These are phyloP conservation scores for Pseudomicrostroma phylloplanum DNA, from an alignment of 1,284 basidiomycete species.

Conservation along the genomic window DNA sequence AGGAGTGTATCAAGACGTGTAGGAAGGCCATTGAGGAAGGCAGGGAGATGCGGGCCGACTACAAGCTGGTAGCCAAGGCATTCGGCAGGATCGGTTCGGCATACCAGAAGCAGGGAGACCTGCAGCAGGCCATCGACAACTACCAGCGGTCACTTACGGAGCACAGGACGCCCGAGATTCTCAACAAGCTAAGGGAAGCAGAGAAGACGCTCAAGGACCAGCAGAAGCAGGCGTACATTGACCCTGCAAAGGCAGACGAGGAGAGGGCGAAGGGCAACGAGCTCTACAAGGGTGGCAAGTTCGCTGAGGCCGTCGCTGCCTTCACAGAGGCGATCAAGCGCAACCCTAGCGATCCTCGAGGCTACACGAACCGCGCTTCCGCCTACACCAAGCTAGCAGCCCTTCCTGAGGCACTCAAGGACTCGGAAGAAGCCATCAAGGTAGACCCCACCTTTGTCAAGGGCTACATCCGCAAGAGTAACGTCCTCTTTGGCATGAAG, in stretches of 20 bases:
- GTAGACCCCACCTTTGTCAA: conserved; percentile 71
- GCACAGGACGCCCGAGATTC: conserved; percentile 87
- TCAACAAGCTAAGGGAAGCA: conserved; percentile 69
- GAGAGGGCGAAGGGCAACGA: conserved; percentile 88
- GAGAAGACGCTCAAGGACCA: conserved; percentile 74
- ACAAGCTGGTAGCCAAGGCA: conserved; percentile 63
- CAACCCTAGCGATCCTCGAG: conserved; percentile 78
- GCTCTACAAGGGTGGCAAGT: conserved; percentile 61
- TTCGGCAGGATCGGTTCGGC: conserved; percentile 82
- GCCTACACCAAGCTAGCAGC: conserved; percentile 94
- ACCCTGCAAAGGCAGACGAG: conserved; percentile 73
- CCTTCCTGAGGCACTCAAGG: conserved; percentile 91
- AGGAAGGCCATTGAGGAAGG: conserved; percentile 93
- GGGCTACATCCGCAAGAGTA: conserved; percentile 89
- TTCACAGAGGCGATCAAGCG: conserved; percentile 90
- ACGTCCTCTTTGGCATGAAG: conserved; percentile 81
- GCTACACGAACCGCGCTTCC: conserved; percentile 87
- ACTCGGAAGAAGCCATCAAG: conserved; percentile 86
- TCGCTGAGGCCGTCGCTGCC: conserved; percentile 46
- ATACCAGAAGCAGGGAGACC: conserved; percentile 75
- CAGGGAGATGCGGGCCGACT: conserved; percentile 60
- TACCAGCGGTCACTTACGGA: conserved; percentile 70
- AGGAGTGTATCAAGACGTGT: conserved; percentile 83
- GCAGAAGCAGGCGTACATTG: conserved; percentile 77
- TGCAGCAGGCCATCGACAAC: conserved; percentile 60